Evolutionary conservation across 352 stramenopile species (phyloP).

Genomic region (Pythium aristosporum): DNA sequence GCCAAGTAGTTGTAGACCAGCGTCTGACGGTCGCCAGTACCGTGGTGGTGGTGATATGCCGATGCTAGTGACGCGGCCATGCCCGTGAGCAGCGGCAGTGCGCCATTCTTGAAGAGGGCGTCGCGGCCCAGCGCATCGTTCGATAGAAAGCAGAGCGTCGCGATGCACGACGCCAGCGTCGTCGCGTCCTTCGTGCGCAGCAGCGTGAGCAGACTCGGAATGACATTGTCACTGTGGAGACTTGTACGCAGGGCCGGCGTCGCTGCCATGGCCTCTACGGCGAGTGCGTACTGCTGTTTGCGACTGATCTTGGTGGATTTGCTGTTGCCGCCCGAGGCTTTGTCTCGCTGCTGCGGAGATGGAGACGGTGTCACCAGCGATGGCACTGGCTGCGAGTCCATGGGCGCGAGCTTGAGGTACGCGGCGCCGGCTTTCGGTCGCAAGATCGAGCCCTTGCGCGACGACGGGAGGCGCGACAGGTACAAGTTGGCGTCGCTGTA

Average conservation of each 20-base stretch:
- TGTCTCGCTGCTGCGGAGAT: conserved; percentile 3
- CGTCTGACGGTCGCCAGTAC: conserved; percentile 16
- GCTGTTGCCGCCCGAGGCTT: neutral
- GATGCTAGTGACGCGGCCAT: neutral
- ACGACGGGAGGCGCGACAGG: conserved; percentile 64
- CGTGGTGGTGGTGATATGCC: neutral
- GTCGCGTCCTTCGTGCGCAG: conserved; percentile 58
- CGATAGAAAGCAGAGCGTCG: conserved; percentile 49
- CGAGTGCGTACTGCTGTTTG: conserved; percentile 65
- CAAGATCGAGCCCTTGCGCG: conserved; percentile 38
- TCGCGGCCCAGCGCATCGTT: conserved; percentile 34
- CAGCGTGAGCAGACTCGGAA: conserved; percentile 58
- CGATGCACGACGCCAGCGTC: conserved; percentile 51
- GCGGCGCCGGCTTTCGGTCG: conserved; percentile 31
- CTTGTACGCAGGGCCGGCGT: conserved; percentile 49
- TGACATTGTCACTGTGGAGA: conserved; percentile 59
- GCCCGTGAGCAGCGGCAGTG: conserved; percentile 39
- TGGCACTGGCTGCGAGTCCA: conserved; percentile 15
- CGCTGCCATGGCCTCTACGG: conserved; percentile 64
- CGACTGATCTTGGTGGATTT: conserved; percentile 37
- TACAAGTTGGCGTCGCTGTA: conserved; percentile 71
- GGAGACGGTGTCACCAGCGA: neutral
- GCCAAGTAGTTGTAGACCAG: conserved; percentile 47
- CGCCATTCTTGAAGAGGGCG: conserved; percentile 55
- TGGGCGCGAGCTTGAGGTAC: conserved; percentile 57